phyloP scores from a whole-genome alignment of 2,329 filamentous ascomycete species.

The Aspergillus sp. region DNA sequence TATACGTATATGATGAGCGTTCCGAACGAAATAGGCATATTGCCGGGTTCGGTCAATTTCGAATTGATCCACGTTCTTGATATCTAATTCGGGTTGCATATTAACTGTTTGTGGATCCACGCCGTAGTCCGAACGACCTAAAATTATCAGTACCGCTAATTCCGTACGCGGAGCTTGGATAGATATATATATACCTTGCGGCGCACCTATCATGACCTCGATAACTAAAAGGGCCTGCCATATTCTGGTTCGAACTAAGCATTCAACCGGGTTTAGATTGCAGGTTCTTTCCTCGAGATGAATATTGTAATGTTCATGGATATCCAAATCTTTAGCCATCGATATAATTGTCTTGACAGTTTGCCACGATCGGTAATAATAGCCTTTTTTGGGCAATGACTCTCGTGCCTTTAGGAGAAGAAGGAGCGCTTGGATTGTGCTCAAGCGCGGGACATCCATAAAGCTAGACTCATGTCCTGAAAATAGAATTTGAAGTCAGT shows the following conservation, averaged over 20 bases:
- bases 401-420: constrained; percentile 89
- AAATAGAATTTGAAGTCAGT: constrained; percentile 22
- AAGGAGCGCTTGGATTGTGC: constrained; percentile 85
- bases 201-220: constrained; percentile 89
- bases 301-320: constrained; percentile 81
- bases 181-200: constrained; percentile 67
- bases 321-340: constrained; percentile 87
- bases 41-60: constrained; percentile 80
- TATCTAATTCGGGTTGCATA: constrained; percentile 63
- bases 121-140: constrained; percentile 75
- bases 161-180: not conserved
- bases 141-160: constrained; percentile 17
- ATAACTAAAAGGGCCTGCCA: constrained; percentile 87
- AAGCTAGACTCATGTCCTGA: constrained; percentile 87
- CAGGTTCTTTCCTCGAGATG: constrained; percentile 74
- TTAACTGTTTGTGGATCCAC: constrained; percentile 76
- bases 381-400: constrained; percentile 86
- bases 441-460: constrained; percentile 85
- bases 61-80: constrained; percentile 67
- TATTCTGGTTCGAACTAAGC: constrained; percentile 77
- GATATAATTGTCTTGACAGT: constrained; percentile 86
- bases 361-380: constrained; percentile 98
- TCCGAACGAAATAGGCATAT: constrained; percentile 75
- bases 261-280: constrained; percentile 69
- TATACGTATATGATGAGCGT: constrained; percentile 73